A percentile compares a stretch with the other conserved stretches of the same genome.
These are phyloP conservation scores for Aspergillus taichungensis DNA, from an alignment of 495 filamentous ascomycete genomes.

Conservation along the genomic window DNA sequence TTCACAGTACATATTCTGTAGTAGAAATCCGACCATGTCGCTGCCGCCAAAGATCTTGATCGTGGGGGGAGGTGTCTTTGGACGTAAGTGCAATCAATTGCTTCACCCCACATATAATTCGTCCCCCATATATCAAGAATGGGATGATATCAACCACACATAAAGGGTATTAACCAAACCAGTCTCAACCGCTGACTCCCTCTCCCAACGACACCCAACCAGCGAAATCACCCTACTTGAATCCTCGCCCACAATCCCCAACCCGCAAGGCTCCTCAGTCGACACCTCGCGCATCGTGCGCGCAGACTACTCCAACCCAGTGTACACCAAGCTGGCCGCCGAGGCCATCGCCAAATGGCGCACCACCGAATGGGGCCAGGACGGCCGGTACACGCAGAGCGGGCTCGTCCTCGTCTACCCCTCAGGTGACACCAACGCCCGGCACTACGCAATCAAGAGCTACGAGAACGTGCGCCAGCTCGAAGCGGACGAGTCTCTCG, in stretches of 20 bases:
- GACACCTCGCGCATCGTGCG: constrained; percentile 74
- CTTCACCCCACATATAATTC: neutral
- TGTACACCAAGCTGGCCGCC: constrained; percentile 61
- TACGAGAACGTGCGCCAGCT: constrained; percentile 52
- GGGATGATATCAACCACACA: neutral
- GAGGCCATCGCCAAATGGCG: constrained; percentile 67
- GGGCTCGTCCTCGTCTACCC: constrained; percentile 63
- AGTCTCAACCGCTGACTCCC: constrained; percentile 58
- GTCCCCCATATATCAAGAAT: neutral
- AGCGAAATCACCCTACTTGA: constrained; percentile 62
- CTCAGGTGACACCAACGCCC: constrained; percentile 38
- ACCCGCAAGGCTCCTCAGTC: constrained; percentile 61
- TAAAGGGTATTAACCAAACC: constrained; percentile 2
- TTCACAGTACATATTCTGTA: too few relatives aligned
- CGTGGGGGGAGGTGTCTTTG: constrained; percentile 70
- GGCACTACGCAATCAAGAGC: constrained; percentile 57
- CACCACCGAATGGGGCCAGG: constrained; percentile 47
- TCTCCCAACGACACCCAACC: constrained; percentile 47
- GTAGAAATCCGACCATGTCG: constrained; percentile 18
- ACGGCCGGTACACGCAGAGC: constrained; percentile 65
- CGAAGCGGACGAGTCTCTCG: constrained; percentile 26
- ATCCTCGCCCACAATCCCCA: constrained; percentile 55
- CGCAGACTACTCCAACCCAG: constrained; percentile 67
- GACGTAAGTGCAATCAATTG: constrained; percentile 39
- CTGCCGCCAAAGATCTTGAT: constrained; percentile 55